Conservation (phyloP, 1,284 basidiomycete species). For the Gymnopus androsaceus region DNA sequence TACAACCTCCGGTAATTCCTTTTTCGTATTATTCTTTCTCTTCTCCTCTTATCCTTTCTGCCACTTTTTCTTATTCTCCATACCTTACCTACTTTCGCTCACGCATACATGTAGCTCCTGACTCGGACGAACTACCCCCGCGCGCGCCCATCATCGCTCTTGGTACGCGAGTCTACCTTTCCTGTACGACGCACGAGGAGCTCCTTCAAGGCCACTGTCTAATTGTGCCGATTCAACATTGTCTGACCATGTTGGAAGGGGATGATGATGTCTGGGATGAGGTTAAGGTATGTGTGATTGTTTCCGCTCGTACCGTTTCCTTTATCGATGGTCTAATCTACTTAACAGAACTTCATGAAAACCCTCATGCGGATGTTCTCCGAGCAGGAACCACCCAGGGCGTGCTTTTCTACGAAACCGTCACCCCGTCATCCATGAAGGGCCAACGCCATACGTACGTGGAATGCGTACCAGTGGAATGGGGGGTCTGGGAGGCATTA, state of each 20-base stretch:
- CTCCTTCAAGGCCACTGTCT: slow-evolving; percentile 88
- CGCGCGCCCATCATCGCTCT: slow-evolving; percentile 86
- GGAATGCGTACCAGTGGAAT: slow-evolving; percentile 89
- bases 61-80: too few species aligned
- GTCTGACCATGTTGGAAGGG: slow-evolving; percentile 87
- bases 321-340: slow-evolving; percentile 1
- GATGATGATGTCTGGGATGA: slow-evolving; percentile 99
- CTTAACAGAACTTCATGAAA: slow-evolving; percentile 94
- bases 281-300: slow-evolving; percentile 64
- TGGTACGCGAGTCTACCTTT: slow-evolving; percentile 88
- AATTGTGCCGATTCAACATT: slow-evolving; percentile 95
- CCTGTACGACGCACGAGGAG: slow-evolving; percentile 85
- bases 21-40: not conserved
- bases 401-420: slow-evolving; percentile 21
- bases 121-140: slow-evolving; percentile 84
- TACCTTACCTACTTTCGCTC: not conserved
- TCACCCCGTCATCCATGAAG: slow-evolving; percentile 17
- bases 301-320: not conserved
- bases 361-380: slow-evolving; percentile 94
- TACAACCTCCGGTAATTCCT: slow-evolving; percentile 4
- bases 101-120: slow-evolving; percentile 24
- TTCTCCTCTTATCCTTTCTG: not conserved
- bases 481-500: slow-evolving; percentile 79
- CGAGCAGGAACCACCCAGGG: slow-evolving; percentile 62
- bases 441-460: slow-evolving; percentile 84